Base-by-base conservation (phyloP, 352 stramenopile genomes). In the Blastocystis sp. region DNA sequence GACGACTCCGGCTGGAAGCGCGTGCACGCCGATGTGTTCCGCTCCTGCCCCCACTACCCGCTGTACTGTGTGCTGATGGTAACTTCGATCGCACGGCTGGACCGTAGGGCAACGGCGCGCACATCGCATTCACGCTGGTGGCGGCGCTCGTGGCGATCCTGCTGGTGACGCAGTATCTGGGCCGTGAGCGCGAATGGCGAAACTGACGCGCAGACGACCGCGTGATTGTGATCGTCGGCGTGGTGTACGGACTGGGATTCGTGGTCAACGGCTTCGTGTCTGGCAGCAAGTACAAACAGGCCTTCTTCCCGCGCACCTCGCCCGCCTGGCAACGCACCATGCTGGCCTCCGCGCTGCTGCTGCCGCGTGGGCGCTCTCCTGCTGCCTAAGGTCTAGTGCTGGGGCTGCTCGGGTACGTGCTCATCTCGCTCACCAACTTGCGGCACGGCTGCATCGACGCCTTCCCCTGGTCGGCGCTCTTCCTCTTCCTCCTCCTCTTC, bases 201-300 rank as follows among this genome's bases (percentile, higher is more conserved):
- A 9, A 98, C 95, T 6, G 96, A 96, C 21, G 94, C 95, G 70
- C 96, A 99, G 91, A 89, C 99, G n/a, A 90, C 99, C n/a, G 94
- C 92, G 98, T 91, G 19, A 76, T 89, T n/a, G 52, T 63, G 7
- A 57, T 82, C 7, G 60, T 88, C 11, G 43, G 91, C 24, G 66
- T 74, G 21, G 68, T 43, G 71, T 91, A 91, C 80, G 64, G 76
- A n/a, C 17, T 91, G 9, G 91, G 89, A 2, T 91, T 89, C 24
- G 19, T 90, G 24, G 79, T 90, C 34, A 87, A 88, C 43, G 90
- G 90, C 11, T 91, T 90, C 65, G 61, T 84, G 28, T 89, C 64
- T 1, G 90, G 90, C 21, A 21, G 28, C 3, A 66, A 80, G 6
- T 91, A 92, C 76, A 42, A 70, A 42, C 76, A 82, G 34, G 74